Base-by-base conservation (phyloP, 129 eudicot species). In the Ambrosia artemisiifolia region DNA sequence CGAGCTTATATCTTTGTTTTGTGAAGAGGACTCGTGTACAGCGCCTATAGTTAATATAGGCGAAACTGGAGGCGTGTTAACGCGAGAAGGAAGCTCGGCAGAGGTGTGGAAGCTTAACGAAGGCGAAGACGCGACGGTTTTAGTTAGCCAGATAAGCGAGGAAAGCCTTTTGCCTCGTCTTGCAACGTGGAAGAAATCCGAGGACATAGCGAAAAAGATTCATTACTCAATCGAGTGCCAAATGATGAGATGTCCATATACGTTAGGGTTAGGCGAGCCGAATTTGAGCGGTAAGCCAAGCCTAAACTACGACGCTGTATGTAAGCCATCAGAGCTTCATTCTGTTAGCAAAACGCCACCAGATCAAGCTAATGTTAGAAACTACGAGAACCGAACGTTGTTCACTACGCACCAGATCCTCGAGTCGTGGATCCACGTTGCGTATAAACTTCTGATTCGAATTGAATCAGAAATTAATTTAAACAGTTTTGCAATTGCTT, bases 221-320 rank as follows among this genome's bases (percentile, higher is more conserved):
- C 53, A 71, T 28, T 87, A 85, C 64, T 71, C 89, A 5, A 88
- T 92, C 36, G 97, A 92, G 69, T 79, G 86, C 73, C 80, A 87
- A 59, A 88, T 92, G 97, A 71, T 82, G 71, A 61, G 88, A 54
- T 85, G 87, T 50, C 83, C 86, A 47, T 92, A 84, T 84, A 92
- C 96, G 16, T 81, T 92, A 46, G 97, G 97, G 43, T 44, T 92
- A 43, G 98, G 96, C 6, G 98, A 92, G 81, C 96, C 96, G 30
- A 92, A 92, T 73, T 65, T 85, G 3, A 56, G 38, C 83, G 91
- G 94, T 20, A 92, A 92, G 73, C 96, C 98, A 14, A 81, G 75
- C 76, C 76, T 92, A 0, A 79, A 87, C 50, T 92, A 86, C 76
- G 98, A 92, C 77, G 54, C 32, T 18, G 71, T 92, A 33, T 92